Conservation (phyloP, 257 asterid genomes). For the Gynochthodes officinalis region DNA sequence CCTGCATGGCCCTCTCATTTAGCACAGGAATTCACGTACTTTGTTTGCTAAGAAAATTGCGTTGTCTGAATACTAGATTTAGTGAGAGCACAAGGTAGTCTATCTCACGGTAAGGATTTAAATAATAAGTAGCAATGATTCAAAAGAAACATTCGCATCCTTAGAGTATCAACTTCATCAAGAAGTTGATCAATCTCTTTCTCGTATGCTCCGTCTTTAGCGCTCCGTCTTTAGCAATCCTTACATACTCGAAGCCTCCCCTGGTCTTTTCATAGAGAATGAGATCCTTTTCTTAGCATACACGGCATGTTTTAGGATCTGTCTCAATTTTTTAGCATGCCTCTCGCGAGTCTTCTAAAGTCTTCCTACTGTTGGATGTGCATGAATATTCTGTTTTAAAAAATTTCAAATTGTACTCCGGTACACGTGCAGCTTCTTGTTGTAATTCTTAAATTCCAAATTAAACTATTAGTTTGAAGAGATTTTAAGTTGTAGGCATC, state of each 20-base stretch:
- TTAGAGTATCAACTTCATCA: not conserved
- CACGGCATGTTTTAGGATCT: not conserved
- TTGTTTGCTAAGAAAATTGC: not conserved
- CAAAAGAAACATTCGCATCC: not conserved
- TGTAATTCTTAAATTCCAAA: not conserved
- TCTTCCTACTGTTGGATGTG: not conserved
- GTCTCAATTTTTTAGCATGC: not conserved
- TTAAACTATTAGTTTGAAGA: not conserved
- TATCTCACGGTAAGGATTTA: not conserved
- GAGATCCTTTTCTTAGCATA: slow-evolving; percentile 1
- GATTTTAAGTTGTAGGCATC: too few species aligned
- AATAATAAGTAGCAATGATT: not conserved
- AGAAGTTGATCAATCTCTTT: not conserved
- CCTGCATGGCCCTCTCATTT: not conserved
- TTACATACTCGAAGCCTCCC: too few species aligned
- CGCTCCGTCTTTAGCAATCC: too few species aligned
- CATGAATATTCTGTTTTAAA: not conserved
- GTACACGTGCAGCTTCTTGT: too few species aligned
- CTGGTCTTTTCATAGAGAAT: not conserved
- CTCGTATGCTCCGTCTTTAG: not conserved
- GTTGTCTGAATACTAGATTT: not conserved
- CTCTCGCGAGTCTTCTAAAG: not conserved
- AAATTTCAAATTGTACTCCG: too few species aligned
- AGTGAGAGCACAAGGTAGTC: not conserved
- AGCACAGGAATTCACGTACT: not conserved